Conservation (phyloP, 2,329 filamentous ascomycete genomes). For the Zasmidium citrigriseum region DNA sequence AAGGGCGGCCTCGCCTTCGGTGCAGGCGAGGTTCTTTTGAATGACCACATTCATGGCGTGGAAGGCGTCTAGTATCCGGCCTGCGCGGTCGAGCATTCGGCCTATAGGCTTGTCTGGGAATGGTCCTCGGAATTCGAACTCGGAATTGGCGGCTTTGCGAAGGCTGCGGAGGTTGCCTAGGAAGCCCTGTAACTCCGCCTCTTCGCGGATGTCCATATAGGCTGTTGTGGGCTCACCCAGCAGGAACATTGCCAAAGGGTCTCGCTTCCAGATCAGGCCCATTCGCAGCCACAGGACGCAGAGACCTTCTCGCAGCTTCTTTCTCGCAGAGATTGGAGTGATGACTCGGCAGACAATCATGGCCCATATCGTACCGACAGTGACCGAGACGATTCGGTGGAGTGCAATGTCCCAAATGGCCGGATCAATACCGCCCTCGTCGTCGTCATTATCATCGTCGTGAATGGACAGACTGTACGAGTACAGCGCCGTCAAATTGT, state of each 20-base stretch:
- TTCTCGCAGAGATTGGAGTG: constrained; percentile 89
- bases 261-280: constrained; percentile 93
- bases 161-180: constrained; percentile 71
- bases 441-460: constrained; percentile 76
- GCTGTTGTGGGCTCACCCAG: constrained; percentile 39
- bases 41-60: constrained; percentile 96
- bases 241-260: constrained; percentile 74
- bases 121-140: constrained; percentile 85
- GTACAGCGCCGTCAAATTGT: constrained; percentile 93
- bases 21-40: constrained; percentile 73
- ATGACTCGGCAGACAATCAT: constrained; percentile 85
- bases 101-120: constrained; percentile 76
- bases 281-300: constrained; percentile 92
- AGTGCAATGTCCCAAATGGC: constrained; percentile 84
- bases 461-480: constrained; percentile 84
- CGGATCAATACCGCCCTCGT: constrained; percentile 81
- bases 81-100: constrained; percentile 75
- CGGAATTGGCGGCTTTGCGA: constrained; percentile 71
- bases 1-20: constrained; percentile 77
- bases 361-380: constrained; percentile 87
- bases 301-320: constrained; percentile 85
- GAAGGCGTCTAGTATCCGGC: constrained; percentile 86
- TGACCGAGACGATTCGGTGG: constrained; percentile 84
- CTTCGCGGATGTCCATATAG: constrained; percentile 88
- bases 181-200: constrained; percentile 82